A percentile compares a stretch with the other conserved stretches of the same genome.
These are phyloP conservation scores for Claviceps sorghi DNA, from an alignment of 2,329 filamentous ascomycete genomes.

Conservation along the genomic window DNA sequence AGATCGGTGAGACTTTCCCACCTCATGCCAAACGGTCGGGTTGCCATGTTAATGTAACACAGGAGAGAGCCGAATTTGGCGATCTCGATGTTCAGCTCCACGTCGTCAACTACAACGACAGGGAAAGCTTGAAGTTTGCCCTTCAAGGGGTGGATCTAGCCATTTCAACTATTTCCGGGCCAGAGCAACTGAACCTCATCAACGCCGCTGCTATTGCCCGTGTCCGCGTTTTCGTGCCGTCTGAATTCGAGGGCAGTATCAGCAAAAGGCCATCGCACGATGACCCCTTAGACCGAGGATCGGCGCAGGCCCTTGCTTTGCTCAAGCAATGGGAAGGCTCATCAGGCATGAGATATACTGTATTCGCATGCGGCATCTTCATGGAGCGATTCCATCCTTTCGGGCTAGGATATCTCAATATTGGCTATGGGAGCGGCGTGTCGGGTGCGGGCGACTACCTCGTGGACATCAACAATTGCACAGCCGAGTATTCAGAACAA, in stretches of 20 bases:
- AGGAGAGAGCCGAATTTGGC: slow-evolving; percentile 41
- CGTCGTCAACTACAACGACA: slow-evolving; percentile 50
- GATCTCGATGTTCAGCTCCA: slow-evolving; percentile 49
- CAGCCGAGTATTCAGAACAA: slow-evolving; percentile 46
- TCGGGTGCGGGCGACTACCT: slow-evolving; percentile 49
- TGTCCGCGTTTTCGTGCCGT: slow-evolving; percentile 57
- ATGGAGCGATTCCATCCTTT: slow-evolving; percentile 61
- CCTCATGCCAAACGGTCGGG: not conserved
- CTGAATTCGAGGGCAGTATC: slow-evolving; percentile 58
- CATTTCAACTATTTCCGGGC: slow-evolving; percentile 57
- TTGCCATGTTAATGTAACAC: slow-evolving; percentile 9
- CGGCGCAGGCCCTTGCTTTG: slow-evolving; percentile 38
- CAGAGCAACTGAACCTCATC: slow-evolving; percentile 55
- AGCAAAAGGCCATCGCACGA: slow-evolving; percentile 32
- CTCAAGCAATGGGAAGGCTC: slow-evolving; percentile 38
- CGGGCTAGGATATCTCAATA: slow-evolving; percentile 44
- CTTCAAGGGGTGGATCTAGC: slow-evolving; percentile 61
- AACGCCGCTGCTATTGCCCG: slow-evolving; percentile 50
- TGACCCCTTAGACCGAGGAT: slow-evolving; percentile 48
- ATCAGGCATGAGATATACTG: slow-evolving; percentile 47
- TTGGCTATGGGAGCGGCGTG: slow-evolving; percentile 42
- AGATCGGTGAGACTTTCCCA: slow-evolving; percentile 22
- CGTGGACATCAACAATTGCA: slow-evolving; percentile 42
- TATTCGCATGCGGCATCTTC: slow-evolving; percentile 60
- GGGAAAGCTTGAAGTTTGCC: slow-evolving; percentile 44